Evolutionary conservation across 345 rosid species (phyloP), one percentile per base, ranked within the genome.

Genomic region (Moricandia moricandioides): DNA sequence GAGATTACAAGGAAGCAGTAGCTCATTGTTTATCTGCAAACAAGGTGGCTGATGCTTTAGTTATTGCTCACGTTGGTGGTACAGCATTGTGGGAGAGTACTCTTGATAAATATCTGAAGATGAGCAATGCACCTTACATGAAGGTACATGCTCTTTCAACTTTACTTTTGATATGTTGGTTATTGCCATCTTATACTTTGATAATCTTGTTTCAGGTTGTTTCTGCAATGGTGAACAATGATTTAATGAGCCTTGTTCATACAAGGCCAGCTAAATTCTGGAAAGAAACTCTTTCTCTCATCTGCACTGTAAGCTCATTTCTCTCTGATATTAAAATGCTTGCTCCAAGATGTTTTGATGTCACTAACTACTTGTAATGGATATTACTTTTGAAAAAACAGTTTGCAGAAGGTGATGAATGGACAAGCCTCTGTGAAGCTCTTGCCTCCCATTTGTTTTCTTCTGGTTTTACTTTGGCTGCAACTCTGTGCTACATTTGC

Each of bases 361-460:
- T 27, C 62, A 57, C 62, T 57, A 27, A 57, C 62, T 12, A 6
- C 35, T 27, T 57, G 17, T 27, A 30, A 27, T 57, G 35, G 35
- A 57, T 27, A 17, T 27, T 57, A 4, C 16, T 57, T 57, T 57
- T 27, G n/a, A 13, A 58, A 3, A 58, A 29, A 13, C 6, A 58
- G 62, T 58, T 58, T 58, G 37, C 62, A 58, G 14, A 58, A 58
- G 62, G 62, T 29, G 62, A 58, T 29, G 37, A 58, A 58, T 58
- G 37, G 62, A 58, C 37, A 58, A 29, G 62, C 62, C 62, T 58
- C 37, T 58, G 62, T 58, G 62, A 58, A 13, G 62, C 62, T 58
- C 62, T 58, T 57, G 62, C 34, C 34, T 57, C 62, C 2, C n/a
- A 57, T 57, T 2, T 57, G 62, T 4, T 57, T 34, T 5, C 62